A percentile compares a stretch with the other conserved stretches of the same genome.
These are phyloP conservation scores for Dicorynia guianensis DNA, from an alignment of 306 rosid species.

Conservation along the genomic window DNA sequence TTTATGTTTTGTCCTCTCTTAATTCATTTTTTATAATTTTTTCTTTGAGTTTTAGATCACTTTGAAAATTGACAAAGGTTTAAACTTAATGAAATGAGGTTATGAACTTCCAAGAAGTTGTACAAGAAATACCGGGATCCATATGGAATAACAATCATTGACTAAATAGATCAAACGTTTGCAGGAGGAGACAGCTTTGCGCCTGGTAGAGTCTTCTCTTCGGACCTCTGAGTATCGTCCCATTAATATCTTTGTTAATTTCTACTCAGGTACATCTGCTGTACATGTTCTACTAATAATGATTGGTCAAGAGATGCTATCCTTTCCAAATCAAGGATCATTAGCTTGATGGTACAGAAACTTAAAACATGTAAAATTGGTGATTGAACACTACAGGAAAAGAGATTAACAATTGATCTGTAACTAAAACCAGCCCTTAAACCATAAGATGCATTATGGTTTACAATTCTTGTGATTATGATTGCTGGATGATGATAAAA, in stretches of 20 bases:
- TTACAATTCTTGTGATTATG: neutral
- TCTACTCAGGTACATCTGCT: conserved; percentile 74
- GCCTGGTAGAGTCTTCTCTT: conserved; percentile 73
- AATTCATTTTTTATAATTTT: neutral
- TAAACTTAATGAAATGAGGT: conserved; percentile 26
- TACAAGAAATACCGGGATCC: neutral
- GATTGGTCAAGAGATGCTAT: neutral
- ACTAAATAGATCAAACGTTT: conserved; percentile 34
- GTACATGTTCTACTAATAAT: neutral
- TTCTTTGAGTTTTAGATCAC: neutral
- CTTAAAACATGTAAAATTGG: neutral
- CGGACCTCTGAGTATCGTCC: conserved; percentile 84
- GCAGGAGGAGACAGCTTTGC: conserved; percentile 92
- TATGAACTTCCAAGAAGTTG: neutral
- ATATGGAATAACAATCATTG: neutral
- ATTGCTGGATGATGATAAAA: neutral
- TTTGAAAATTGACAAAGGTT: conserved; percentile 19
- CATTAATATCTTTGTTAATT: conserved; percentile 79
- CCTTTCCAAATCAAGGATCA: conserved; percentile 24
- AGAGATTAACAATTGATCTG: neutral
- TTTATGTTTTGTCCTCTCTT: neutral
- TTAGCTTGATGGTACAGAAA: conserved; percentile 2
- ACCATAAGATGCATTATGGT: neutral
- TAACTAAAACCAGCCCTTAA: neutral
- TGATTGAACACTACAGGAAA: neutral